Base-by-base conservation (phyloP, 257 asterid genomes). In the Jacaranda mimosifolia region DNA sequence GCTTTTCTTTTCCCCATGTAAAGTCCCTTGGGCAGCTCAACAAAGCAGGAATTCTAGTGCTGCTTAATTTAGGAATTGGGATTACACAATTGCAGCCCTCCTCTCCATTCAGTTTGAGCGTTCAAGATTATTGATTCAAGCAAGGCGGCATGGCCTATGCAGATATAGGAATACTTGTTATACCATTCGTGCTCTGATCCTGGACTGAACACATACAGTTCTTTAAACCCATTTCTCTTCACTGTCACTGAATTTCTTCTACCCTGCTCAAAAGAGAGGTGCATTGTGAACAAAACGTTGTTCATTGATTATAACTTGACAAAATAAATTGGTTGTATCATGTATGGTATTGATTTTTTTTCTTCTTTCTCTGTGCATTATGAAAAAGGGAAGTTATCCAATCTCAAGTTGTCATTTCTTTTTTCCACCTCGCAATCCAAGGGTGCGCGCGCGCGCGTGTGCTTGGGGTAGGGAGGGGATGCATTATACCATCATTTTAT, bases 151-250 rank as follows among this genome's bases (percentile, higher is more conserved):
- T 89, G 94, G 74, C 97, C 97, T 26, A 91, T 53, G 81, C 96
- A 88, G 70, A 92, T 73, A 71, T 87, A 89, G 3, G 97, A 86
- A 58, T 82, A 94, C 63, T 85, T 88, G 75, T 87, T 70, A 56
- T 94, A 88, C 82, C 77, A 80, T 63, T 87, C 92, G 53, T 94
- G 94, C 43, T 80, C 84, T 14, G 94, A 91, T 64, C 97, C 98
- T 4, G 98, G 97, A 80, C 98, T 93, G 56, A 86, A 79, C 84
- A 90, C 45, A 82, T 93, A 93, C 72, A 90, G 68, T 87, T 93
- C 97, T 12, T 87, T 53, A 82, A 91, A 91, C 38, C 97, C 97
- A 21, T 86, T 79, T 74, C 96, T 82, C 75, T 77, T 83, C 60
- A 90, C 72, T 3, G 48, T 62, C 53, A 93, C 86, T 4, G 98